A percentile compares a stretch with the other conserved stretches of the same genome.
Evolutionary conservation across 169 alveolate genomes (phyloP).

Genomic region (Cryptosporidium canis): DNA sequence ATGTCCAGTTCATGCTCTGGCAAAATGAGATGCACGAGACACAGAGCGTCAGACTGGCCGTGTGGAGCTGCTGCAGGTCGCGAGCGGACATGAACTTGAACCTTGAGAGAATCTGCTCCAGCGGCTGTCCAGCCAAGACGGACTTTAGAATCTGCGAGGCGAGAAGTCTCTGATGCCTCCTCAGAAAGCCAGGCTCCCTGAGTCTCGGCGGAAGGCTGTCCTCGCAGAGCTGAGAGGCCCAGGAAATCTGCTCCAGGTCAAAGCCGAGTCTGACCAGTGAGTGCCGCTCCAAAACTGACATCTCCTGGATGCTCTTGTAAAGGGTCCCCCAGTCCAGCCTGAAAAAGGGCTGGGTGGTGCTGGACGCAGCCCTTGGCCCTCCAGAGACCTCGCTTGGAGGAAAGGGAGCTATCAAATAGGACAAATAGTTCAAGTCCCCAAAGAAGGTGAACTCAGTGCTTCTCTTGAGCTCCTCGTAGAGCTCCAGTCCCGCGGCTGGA

Average conservation of each 20-base stretch:
- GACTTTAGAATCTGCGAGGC: slow-evolving; percentile 16
- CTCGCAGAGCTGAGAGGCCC: slow-evolving; percentile 27
- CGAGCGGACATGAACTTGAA: neutral
- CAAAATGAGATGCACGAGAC: slow-evolving; percentile 39
- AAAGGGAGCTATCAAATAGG: slow-evolving; percentile 37
- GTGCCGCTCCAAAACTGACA: slow-evolving; percentile 15
- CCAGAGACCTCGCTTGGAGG: neutral
- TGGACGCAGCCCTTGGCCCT: neutral
- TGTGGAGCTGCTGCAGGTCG: slow-evolving; percentile 41
- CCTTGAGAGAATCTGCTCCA: slow-evolving; percentile 1
- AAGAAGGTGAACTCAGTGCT: neutral
- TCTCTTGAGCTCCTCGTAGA: slow-evolving; percentile 5
- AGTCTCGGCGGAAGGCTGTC: slow-evolving; percentile 17
- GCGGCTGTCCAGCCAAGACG: neutral
- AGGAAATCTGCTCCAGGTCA: slow-evolving; percentile 24
- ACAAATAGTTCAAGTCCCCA: neutral
- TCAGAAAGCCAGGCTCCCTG: neutral
- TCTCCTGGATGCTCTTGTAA: neutral
- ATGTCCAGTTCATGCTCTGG: slow-evolving; percentile 40
- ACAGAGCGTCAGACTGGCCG: slow-evolving; percentile 10
- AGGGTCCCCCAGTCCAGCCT: slow-evolving; percentile 38
- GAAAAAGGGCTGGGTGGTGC: slow-evolving; percentile 7
- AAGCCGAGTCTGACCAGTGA: slow-evolving; percentile 48
- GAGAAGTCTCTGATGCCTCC: slow-evolving; percentile 48
- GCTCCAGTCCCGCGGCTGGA: slow-evolving; percentile 41